phyloP scores from a whole-genome alignment of 805 yeast genomes.

The Myxozyma nipponensis region DNA sequence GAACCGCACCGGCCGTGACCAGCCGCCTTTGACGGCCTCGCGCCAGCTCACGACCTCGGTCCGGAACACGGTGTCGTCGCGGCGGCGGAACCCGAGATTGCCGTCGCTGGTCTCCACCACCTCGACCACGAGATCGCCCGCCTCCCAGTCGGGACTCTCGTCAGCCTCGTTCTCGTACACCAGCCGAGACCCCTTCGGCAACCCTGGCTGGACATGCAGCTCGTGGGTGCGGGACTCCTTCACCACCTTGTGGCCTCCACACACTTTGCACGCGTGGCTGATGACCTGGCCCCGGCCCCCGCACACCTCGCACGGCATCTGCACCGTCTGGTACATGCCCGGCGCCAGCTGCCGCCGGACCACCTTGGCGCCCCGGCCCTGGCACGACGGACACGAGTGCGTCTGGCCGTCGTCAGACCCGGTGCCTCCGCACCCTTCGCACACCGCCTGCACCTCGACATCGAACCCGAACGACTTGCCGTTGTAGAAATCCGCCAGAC shows the following conservation, averaged over 20 bases:
- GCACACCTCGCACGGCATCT: slow-evolving; percentile 75
- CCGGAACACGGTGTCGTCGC: slow-evolving; percentile 68
- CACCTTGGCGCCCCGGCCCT: slow-evolving; percentile 67
- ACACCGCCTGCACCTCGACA: slow-evolving; percentile 66
- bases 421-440: slow-evolving; percentile 74
- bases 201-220: slow-evolving; percentile 67
- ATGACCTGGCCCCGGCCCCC: slow-evolving; percentile 70
- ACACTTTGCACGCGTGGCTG: slow-evolving; percentile 58
- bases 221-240: slow-evolving; percentile 54
- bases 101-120: slow-evolving; percentile 54
- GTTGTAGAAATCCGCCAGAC: slow-evolving; percentile 61
- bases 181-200: slow-evolving; percentile 55
- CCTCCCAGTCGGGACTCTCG: slow-evolving; percentile 70
- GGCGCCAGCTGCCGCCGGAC: slow-evolving; percentile 77
- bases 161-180: slow-evolving; percentile 75
- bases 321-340: slow-evolving; percentile 83
- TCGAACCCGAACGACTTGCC: slow-evolving; percentile 64
- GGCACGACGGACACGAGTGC: slow-evolving; percentile 63
- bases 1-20: slow-evolving; percentile 65
- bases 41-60: slow-evolving; percentile 69
- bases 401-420: slow-evolving; percentile 79
- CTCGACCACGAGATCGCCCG: slow-evolving; percentile 74
- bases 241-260: slow-evolving; percentile 67
- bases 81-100: slow-evolving; percentile 75
- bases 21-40: slow-evolving; percentile 76